These are phyloP conservation scores for Paraglomus occultum DNA, from an alignment of 192 early-diverging fungal genomes.

Conservation along the genomic window DNA sequence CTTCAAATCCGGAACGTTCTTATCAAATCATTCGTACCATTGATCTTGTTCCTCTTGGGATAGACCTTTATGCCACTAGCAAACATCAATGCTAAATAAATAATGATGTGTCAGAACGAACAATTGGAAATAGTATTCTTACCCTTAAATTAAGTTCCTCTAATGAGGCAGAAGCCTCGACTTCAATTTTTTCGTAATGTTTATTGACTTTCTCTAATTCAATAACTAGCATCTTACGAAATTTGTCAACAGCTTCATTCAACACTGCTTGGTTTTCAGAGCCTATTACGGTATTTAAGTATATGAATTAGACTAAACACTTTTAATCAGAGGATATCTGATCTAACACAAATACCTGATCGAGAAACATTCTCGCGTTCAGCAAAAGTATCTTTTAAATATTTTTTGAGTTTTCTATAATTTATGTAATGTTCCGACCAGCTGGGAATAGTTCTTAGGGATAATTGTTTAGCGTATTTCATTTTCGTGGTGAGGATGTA, in stretches of 20 bases:
- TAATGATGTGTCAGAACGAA: neutral
- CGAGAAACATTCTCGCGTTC: constrained; percentile 31
- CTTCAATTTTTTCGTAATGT: constrained; percentile 43
- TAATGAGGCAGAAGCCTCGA: constrained; percentile 31
- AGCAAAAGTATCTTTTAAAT: constrained; percentile 40
- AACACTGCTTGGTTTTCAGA: constrained; percentile 20
- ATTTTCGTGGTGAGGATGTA: too few relatives aligned
- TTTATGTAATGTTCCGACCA: constrained; percentile 53
- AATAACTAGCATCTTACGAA: constrained; percentile 40
- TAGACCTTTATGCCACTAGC: constrained; percentile 35
- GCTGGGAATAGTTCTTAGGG: constrained; percentile 48
- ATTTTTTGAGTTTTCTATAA: constrained; percentile 50
- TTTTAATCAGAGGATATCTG: neutral
- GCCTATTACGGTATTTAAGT: too few relatives aligned
- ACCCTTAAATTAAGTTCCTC: constrained; percentile 41
- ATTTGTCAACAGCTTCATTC: constrained; percentile 34
- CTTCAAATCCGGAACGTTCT: too few relatives aligned
- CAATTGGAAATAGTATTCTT: constrained; percentile 10
- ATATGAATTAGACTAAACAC: neutral
- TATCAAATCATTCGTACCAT: neutral
- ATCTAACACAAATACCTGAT: neutral
- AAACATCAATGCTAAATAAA: neutral
- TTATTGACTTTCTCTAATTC: constrained; percentile 54
- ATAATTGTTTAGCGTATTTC: constrained; percentile 60
- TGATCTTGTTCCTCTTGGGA: constrained; percentile 19